A percentile compares a stretch with the other conserved stretches of the same genome.
Evolutionary conservation across 805 yeast genomes (phyloP).

Genomic region (Ogataea paradorogensis): DNA sequence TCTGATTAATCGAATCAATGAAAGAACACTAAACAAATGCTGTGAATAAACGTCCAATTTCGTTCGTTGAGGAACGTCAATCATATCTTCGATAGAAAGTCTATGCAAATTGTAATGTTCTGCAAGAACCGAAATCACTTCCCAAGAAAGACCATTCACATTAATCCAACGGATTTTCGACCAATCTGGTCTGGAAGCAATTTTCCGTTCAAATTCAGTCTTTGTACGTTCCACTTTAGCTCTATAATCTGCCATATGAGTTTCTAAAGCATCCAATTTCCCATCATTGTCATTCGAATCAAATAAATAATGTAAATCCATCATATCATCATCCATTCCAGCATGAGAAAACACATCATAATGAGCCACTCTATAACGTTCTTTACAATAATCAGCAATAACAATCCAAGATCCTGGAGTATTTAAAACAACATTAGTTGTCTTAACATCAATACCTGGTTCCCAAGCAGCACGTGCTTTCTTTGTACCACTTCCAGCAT

Average conservation of each 20-base stretch:
- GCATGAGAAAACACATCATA: conserved; percentile 37
- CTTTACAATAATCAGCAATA: conserved; percentile 48
- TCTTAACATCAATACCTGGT: conserved; percentile 54
- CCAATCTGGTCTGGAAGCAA: conserved; percentile 44
- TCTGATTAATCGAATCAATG: conserved; percentile 45
- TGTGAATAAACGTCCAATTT: conserved; percentile 51
- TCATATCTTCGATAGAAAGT: conserved; percentile 59
- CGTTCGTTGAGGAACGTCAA: conserved; percentile 60
- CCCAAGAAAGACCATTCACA: conserved; percentile 62
- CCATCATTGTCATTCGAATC: conserved; percentile 11
- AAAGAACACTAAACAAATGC: conserved; percentile 54
- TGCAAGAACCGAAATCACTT: conserved; percentile 48
- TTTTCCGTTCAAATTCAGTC: conserved; percentile 29
- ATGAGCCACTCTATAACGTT: conserved; percentile 42
- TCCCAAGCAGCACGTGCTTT: conserved; percentile 51
- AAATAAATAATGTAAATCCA: conserved; percentile 8
- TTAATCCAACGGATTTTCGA: conserved; percentile 54
- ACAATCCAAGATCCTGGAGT: conserved; percentile 54
- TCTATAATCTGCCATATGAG: conserved; percentile 10
- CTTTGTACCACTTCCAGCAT: conserved; percentile 37
- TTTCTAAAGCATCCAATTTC: conserved; percentile 8
- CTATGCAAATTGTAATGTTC: conserved; percentile 47
- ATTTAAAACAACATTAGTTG: conserved; percentile 49
- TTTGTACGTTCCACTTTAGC: conserved; percentile 17
- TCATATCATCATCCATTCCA: conserved; percentile 19